Evolutionary conservation across 148 eudicot genomes (phyloP), one percentile per base, ranked within the genome.

Genomic region (Camellia granthamiana): DNA sequence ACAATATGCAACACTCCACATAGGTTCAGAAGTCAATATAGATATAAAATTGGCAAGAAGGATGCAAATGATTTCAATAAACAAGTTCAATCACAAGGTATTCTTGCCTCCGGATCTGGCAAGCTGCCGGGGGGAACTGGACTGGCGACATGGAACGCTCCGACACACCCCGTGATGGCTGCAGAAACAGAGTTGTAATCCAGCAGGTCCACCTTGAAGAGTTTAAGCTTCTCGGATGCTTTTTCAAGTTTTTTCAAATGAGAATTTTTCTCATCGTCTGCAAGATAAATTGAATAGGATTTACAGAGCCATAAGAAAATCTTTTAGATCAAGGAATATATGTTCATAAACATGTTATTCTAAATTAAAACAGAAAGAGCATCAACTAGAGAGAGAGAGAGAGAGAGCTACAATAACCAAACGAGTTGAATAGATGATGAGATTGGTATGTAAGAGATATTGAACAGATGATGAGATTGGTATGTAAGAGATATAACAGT

Each of bases 121-220:
- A 80, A 84, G 72, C 51, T 66, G 75, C 78, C 2, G 6, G 82
- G 3, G 46, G 89, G 87, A 78, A 83, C 87, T 18, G 91, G 91
- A 74, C 80, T 77, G 69, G 91, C 91, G 49, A 86, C 83, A 81
- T 88, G 91, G 80, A 88, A 86, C 5, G 84, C 89, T 30, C 87
- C 85, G 23, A 68, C 18, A 56, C 89, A 88, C 62, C 89, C 89
- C 59, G 65, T 83, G 69, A 88, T 79, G 66, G 89, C 87, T 65
- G 81, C 43, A 69, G 51, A 83, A 56, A 88, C 55, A 18, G 84
- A 80, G 19, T 74, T 73, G 61, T 49, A 84, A 64, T 86, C 86
- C 15, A 88, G 83, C 83, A 88, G 69, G 61, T 88, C 84, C 38
- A 75, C 87, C 81, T 84, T 82, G 74, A 88, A 80, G 21, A 88